A percentile compares a stretch with the other conserved stretches of the same genome.
These are phyloP conservation scores for Exophiala alcalophila DNA, from an alignment of 2,329 filamentous ascomycete genomes.

Conservation along the genomic window DNA sequence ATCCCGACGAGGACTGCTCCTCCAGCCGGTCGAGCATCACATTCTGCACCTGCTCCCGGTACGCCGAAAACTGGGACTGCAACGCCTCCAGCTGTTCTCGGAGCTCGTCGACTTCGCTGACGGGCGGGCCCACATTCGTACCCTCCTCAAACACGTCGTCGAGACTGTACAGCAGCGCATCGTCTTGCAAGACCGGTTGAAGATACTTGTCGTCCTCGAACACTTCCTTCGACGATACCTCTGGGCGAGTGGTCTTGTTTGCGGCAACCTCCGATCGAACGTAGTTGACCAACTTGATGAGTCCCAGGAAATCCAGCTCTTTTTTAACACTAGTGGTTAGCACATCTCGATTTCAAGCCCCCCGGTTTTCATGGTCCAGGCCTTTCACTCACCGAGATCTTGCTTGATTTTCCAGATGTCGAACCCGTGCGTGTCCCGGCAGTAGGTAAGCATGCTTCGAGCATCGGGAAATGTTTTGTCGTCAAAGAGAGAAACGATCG, in stretches of 20 bases:
- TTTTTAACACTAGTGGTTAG: slow-evolving; percentile 4
- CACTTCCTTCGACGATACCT: slow-evolving; percentile 58
- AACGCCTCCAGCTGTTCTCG: slow-evolving; percentile 61
- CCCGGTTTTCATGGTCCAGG: too few relatives aligned
- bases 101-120: slow-evolving; percentile 55
- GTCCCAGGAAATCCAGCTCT: slow-evolving; percentile 68
- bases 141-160: slow-evolving; percentile 65
- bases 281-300: slow-evolving; percentile 73
- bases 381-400: slow-evolving; percentile 46
- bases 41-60: slow-evolving; percentile 62
- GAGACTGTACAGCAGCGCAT: slow-evolving; percentile 81
- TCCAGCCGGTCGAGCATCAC: slow-evolving; percentile 66
- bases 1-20: slow-evolving; percentile 42
- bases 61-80: slow-evolving; percentile 61
- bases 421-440: slow-evolving; percentile 63
- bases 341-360: too few relatives aligned
- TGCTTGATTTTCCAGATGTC: slow-evolving; percentile 63
- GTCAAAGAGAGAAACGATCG: slow-evolving; percentile 67
- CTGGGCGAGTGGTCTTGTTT: slow-evolving; percentile 48
- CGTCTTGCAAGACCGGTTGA: slow-evolving; percentile 81
- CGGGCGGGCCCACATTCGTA: slow-evolving; percentile 37
- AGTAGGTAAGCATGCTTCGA: slow-evolving; percentile 64
- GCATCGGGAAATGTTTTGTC: slow-evolving; percentile 64
- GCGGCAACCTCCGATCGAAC: slow-evolving; percentile 48
- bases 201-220: slow-evolving; percentile 79